These are phyloP conservation scores for Alternaria novae-zelandiae DNA, from an alignment of 2,329 filamentous ascomycete genomes.

Conservation along the genomic window DNA sequence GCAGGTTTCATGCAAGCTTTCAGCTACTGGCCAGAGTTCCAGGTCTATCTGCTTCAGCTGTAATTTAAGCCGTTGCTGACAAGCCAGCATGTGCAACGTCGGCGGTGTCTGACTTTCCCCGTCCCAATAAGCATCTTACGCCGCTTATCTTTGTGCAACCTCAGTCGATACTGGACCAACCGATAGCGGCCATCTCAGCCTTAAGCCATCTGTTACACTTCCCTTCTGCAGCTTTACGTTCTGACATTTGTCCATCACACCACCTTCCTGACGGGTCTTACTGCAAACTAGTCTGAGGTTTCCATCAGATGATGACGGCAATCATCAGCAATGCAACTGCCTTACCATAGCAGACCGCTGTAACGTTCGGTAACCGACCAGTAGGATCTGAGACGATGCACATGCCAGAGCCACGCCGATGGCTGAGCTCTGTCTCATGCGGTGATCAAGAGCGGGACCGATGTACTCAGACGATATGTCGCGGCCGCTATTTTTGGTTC, in stretches of 20 bases:
- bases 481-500: conserved; percentile 19
- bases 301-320: neutral
- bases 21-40: neutral
- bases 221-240: neutral
- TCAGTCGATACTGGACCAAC: neutral
- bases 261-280: neutral
- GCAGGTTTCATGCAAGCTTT: neutral
- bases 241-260: neutral
- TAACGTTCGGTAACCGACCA: neutral
- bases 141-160: neutral
- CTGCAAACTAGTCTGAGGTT: neutral
- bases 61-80: neutral
- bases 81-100: neutral
- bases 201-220: neutral
- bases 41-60: neutral
- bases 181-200: neutral
- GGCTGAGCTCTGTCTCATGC: neutral
- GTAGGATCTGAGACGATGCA: neutral
- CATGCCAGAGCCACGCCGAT: neutral
- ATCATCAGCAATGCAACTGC: neutral
- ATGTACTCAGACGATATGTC: neutral
- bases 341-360: neutral
- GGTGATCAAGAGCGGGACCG: neutral
- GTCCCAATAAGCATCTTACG: neutral
- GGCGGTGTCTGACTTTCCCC: neutral